A percentile compares a stretch with the other conserved stretches of the same genome.
Conservation (phyloP, 2,329 filamentous ascomycete genomes). For the Myriosclerotinia scirpicola region DNA sequence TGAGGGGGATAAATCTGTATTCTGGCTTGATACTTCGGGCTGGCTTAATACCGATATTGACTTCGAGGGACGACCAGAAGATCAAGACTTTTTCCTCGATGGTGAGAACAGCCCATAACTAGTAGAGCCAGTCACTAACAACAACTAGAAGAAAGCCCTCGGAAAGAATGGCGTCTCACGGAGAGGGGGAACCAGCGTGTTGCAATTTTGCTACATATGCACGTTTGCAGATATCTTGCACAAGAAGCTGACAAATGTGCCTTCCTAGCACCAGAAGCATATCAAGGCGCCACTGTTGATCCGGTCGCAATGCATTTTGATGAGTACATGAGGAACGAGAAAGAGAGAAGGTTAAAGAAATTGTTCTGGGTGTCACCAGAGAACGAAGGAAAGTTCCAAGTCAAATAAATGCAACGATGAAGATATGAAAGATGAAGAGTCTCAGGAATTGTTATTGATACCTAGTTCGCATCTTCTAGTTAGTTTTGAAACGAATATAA, state of each 20-base stretch:
- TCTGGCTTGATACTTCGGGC: slow-evolving; percentile 45
- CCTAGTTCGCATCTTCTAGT: not conserved
- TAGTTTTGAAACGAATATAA: not conserved
- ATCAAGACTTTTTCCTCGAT: slow-evolving; percentile 40
- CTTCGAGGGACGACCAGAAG: slow-evolving; percentile 30
- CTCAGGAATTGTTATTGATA: not conserved
- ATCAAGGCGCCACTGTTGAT: slow-evolving; percentile 29
- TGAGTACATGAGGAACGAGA: slow-evolving; percentile 30
- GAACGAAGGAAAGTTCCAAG: slow-evolving; percentile 13
- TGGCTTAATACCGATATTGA: slow-evolving; percentile 41
- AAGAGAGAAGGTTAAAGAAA: slow-evolving; percentile 32
- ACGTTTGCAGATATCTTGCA: slow-evolving; percentile 43
- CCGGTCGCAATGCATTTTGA: slow-evolving; percentile 30
- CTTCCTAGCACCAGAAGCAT: slow-evolving; percentile 40
- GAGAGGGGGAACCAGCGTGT: slow-evolving; percentile 42
- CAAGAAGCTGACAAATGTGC: slow-evolving; percentile 39
- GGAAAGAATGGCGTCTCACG: slow-evolving; percentile 39
- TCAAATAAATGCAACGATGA: slow-evolving; percentile 9
- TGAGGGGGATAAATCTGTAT: slow-evolving; percentile 42
- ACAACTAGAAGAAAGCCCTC: slow-evolving; percentile 29
- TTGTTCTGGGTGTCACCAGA: slow-evolving; percentile 28
- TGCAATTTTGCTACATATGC: slow-evolving; percentile 42
- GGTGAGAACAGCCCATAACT: slow-evolving; percentile 18
- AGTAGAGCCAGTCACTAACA: not conserved
- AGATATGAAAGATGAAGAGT: not conserved